Evolutionary conservation across 2,329 filamentous ascomycete genomes (phyloP).

Genomic region (Pseudofabraea citricarpa): DNA sequence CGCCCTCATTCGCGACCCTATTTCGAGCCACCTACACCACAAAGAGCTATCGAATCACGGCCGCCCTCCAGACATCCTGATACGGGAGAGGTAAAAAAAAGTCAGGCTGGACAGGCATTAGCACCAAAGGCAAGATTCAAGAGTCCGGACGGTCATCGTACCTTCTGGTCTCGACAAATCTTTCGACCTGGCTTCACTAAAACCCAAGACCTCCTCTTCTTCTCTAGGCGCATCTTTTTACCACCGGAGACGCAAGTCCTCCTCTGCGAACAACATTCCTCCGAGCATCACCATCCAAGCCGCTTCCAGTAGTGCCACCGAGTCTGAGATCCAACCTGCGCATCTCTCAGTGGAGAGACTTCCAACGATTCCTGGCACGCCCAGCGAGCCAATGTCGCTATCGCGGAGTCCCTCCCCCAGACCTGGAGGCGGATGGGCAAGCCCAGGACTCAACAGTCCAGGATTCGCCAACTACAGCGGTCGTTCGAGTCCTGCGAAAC

Average conservation of each 20-base stretch:
- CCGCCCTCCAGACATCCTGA: background rate
- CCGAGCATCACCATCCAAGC: slow-evolving; percentile 17
- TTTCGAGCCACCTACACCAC: slow-evolving; percentile 2
- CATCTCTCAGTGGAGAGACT: slow-evolving; percentile 15
- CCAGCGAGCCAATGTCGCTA: slow-evolving; percentile 66
- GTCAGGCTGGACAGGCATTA: slow-evolving; percentile 19
- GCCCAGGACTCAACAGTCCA: slow-evolving; percentile 69
- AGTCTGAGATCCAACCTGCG: slow-evolving; percentile 10
- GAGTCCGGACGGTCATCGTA: slow-evolving; percentile 22
- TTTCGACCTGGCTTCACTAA: slow-evolving; percentile 46
- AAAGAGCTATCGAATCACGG: background rate
- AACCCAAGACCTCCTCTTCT: slow-evolving; percentile 46
- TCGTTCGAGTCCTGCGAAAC: slow-evolving; percentile 56
- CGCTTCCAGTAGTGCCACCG: slow-evolving; percentile 5
- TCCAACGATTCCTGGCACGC: slow-evolving; percentile 38
- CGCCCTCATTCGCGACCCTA: background rate
- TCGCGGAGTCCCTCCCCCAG: slow-evolving; percentile 85
- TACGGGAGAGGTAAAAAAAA: background rate
- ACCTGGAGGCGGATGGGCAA: slow-evolving; percentile 83
- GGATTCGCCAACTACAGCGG: slow-evolving; percentile 53
- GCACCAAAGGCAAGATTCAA: too few species aligned
- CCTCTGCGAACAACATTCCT: slow-evolving; percentile 22
- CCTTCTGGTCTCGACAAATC: slow-evolving; percentile 25
- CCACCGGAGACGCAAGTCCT: slow-evolving; percentile 31
- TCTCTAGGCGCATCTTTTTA: slow-evolving; percentile 29